phyloP scores from a whole-genome alignment of 176 grass and related monocot genomes.

The Oryza nivara region DNA sequence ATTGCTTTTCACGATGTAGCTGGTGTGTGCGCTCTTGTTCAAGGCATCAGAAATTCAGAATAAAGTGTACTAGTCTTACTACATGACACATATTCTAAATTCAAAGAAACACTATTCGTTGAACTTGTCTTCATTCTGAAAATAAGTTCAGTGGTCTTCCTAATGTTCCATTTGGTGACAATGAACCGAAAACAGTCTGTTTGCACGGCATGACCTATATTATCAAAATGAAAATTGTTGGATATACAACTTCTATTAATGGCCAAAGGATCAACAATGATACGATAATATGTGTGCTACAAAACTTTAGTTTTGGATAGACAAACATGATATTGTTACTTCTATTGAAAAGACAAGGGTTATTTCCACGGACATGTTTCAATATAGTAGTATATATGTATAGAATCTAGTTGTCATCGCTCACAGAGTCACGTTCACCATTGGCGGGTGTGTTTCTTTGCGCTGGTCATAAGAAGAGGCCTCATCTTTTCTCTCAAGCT shows the following conservation, averaged over 20 bases:
- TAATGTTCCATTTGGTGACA: not conserved
- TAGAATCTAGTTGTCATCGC: too few relatives aligned
- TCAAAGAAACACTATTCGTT: not conserved
- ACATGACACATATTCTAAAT: not conserved
- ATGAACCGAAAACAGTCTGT: too few relatives aligned
- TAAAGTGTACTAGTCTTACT: not conserved
- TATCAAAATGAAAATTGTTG: too few relatives aligned
- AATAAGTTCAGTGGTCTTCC: not conserved
- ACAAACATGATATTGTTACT: not conserved
- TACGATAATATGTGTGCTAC: not conserved
- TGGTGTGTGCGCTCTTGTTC: not conserved
- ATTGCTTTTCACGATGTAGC: not conserved
- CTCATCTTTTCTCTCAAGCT: too few relatives aligned
- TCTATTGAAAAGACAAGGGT: not conserved
- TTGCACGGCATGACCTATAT: too few relatives aligned
- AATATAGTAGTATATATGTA: too few relatives aligned
- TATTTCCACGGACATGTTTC: too few relatives aligned
- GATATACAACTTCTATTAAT: too few relatives aligned
- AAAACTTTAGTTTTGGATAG: not conserved
- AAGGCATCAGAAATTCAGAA: not conserved
- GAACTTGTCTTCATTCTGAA: not conserved
- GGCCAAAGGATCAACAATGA: too few relatives aligned
- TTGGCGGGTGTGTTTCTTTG: too few relatives aligned
- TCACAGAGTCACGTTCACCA: too few relatives aligned
- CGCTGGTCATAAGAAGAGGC: too few relatives aligned